Percentiles rank a stretch among this genome's conserved stretches.
These are phyloP conservation scores for Skeletonema menzelii DNA, from an alignment of 108 stramenopile genomes.

Conservation along the genomic window DNA sequence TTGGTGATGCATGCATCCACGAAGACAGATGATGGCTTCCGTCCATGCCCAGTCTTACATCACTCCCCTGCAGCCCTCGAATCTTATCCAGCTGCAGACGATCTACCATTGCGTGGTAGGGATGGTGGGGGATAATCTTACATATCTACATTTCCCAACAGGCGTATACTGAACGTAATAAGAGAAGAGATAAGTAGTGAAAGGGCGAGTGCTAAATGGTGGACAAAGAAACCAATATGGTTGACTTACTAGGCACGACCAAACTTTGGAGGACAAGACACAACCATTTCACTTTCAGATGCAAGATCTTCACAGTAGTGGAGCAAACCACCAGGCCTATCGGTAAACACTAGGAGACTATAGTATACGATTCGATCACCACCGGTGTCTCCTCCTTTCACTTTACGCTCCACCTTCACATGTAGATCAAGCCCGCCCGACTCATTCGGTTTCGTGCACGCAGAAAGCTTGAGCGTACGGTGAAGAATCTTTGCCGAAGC, in stretches of 20 bases:
- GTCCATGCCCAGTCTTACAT: too few relatives aligned
- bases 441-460: slow-evolving; percentile 36
- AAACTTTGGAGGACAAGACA: slow-evolving; percentile 60
- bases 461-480: slow-evolving; percentile 55
- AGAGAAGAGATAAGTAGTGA: too few relatives aligned
- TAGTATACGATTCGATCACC: slow-evolving; percentile 41
- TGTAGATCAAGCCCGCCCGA: slow-evolving; percentile 15
- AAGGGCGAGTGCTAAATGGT: too few relatives aligned
- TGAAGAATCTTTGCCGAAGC: slow-evolving; percentile 57
- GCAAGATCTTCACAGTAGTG: slow-evolving; percentile 55
- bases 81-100: too few relatives aligned
- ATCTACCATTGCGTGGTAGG: too few relatives aligned
- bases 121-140: too few relatives aligned
- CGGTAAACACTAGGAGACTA: slow-evolving; percentile 72
- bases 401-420: slow-evolving; percentile 24
- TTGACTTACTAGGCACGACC: slow-evolving; percentile 45
- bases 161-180: too few relatives aligned
- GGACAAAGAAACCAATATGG: neutral
- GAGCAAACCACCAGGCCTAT: slow-evolving; percentile 64
- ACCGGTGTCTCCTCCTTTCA: slow-evolving; percentile 8
- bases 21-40: too few relatives aligned
- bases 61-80: too few relatives aligned
- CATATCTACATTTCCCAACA: too few relatives aligned
- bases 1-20: too few relatives aligned
- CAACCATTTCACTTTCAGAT: slow-evolving; percentile 29